Conservation (phyloP, 108 stramenopile species). For the Cyclotella kingstonii region DNA sequence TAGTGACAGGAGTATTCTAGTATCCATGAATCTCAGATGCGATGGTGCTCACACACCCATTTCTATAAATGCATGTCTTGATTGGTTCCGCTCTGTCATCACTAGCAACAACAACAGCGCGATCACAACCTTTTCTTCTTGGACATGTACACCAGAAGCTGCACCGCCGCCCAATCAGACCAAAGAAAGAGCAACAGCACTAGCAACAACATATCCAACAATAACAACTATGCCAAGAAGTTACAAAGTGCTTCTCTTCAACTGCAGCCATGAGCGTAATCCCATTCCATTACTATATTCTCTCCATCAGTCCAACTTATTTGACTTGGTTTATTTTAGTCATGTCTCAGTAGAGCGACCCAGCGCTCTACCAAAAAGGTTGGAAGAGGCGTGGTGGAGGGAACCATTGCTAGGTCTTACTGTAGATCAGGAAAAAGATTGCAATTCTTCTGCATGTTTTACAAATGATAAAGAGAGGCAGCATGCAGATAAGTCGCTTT, state of each 20-base stretch:
- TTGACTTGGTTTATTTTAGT: slow-evolving; percentile 67
- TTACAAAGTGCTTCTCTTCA: slow-evolving; percentile 61
- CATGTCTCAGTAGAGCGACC: slow-evolving; percentile 61
- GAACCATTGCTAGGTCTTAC: slow-evolving; percentile 18
- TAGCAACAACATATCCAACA: not conserved
- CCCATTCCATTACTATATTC: slow-evolving; percentile 63
- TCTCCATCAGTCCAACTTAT: slow-evolving; percentile 25
- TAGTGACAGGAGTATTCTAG: not conserved
- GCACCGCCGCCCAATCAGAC: not conserved
- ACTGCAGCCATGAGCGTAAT: slow-evolving; percentile 83
- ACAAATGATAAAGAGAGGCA: no score
- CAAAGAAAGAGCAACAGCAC: not conserved
- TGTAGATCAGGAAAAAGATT: not conserved
- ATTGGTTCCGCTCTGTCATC: slow-evolving; percentile 53
- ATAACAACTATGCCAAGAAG: not conserved
- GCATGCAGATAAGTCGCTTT: not conserved
- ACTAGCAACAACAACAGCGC: not conserved
- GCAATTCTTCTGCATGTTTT: no score
- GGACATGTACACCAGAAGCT: no score
- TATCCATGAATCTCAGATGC: slow-evolving; percentile 37
- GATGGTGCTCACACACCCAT: slow-evolving; percentile 83
- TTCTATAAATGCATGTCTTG: slow-evolving; percentile 60
- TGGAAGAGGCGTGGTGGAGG: slow-evolving; percentile 46
- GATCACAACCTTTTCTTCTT: no score
- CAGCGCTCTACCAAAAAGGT: slow-evolving; percentile 52